Evolutionary conservation across 2,329 filamentous ascomycete species (phyloP), one percentile per base, ranked within the genome.

Genomic region (Aspergillus sclerotialis): DNA sequence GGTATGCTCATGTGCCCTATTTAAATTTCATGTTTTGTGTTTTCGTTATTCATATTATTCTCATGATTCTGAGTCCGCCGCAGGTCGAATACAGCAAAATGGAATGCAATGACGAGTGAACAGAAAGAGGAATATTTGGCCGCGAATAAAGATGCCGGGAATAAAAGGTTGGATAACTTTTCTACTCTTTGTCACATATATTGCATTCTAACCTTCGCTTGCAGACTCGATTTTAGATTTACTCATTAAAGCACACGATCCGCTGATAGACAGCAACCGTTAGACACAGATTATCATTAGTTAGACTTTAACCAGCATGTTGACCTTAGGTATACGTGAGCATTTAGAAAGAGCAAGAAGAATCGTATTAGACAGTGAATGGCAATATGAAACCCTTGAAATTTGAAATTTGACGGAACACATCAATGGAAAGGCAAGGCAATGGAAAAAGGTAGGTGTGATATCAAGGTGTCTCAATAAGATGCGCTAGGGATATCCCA

Each of bases 31-130:
- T 4, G 15, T 11, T 11, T 9, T 12, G 17, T 24, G n/a, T 9
- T 24, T 24, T 24, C 23, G 23, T 24, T 8, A 24, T 24, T 24
- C 8, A 24, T 24, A 9, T 24, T 8, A 24, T 23, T 19, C 30
- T 32, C 13, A 32, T 21, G 4, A 9, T 24, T 24, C 23, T n/a
- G 2, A 9, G 23, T n/a, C n/a, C 13, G 16, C 19, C 4, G 13
- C 13, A 63, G 60, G 29, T 37, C 48, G 35, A 60, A 60, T 19
- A 48, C 57, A 19, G 45, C 45, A 12, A 52, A 52, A 24, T 67
- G 64, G 64, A 49, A 64, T 32, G 51, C 49, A 2, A 65, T 67
- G 64, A 56, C 52, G 2, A 55, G 46, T 13, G 54, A 58, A n/a
- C 56, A 66, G 37, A 48, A 55, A 35, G 46, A 58, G 12, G 46